Conservation (phyloP, 176 grass and related monocot species). For the Urochloa ruziziensis region DNA sequence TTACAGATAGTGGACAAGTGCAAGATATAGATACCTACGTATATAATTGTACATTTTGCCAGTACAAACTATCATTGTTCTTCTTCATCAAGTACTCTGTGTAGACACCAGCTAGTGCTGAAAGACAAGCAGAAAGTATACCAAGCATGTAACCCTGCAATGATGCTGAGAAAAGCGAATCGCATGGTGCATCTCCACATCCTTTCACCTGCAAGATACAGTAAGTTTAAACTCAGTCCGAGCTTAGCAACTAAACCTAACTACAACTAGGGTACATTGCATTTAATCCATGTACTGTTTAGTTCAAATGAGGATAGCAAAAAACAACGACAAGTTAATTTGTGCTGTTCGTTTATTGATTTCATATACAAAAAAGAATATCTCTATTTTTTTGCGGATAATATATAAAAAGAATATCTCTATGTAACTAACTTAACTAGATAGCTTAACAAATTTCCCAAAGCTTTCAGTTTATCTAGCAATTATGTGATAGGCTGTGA, state of each 20-base stretch:
- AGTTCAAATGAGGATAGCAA: background rate
- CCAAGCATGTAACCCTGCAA: slow-evolving; percentile 86
- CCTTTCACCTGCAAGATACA: slow-evolving; percentile 75
- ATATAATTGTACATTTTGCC: slow-evolving; percentile 97
- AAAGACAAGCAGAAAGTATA: slow-evolving; percentile 92
- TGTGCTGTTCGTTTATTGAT: background rate
- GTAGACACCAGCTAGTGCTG: slow-evolving; percentile 92
- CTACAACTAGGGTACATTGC: background rate
- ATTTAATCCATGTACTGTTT: background rate
- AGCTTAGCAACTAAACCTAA: slow-evolving; percentile 4
- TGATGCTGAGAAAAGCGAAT: slow-evolving; percentile 88
- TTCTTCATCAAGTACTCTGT: slow-evolving; percentile 99
- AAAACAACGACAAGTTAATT: background rate
- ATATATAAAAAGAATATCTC: background rate
- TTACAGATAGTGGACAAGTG: background rate
- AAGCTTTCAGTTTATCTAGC: background rate
- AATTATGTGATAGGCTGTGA: background rate
- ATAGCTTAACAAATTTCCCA: background rate
- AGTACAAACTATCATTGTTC: slow-evolving; percentile 91
- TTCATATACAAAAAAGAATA: background rate
- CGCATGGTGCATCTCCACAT: slow-evolving; percentile 79
- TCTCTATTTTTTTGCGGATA: too few species aligned
- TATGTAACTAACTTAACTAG: background rate
- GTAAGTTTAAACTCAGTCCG: background rate
- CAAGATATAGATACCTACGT: slow-evolving; percentile 63